phyloP scores from a whole-genome alignment of 768 basidiomycete genomes.

The Agrocybe chaxingu region DNA sequence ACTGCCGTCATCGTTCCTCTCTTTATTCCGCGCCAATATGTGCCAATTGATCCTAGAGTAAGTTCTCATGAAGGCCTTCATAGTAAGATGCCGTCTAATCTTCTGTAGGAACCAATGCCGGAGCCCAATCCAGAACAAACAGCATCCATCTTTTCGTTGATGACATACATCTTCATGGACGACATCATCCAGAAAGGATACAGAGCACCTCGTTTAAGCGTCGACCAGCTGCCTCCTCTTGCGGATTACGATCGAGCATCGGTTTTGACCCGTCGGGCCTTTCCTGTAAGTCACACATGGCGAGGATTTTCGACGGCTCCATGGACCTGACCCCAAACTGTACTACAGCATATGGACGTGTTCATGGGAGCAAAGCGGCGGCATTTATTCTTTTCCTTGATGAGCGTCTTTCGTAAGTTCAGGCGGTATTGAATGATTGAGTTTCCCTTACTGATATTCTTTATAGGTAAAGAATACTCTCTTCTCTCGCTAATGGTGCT shows the following conservation, averaged over 20 bases:
- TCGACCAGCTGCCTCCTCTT: conserved; percentile 56
- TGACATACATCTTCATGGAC: conserved; percentile 52
- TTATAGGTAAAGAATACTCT: conserved; percentile 20
- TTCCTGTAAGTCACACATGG: conserved; percentile 18
- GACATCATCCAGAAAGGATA: conserved; percentile 40
- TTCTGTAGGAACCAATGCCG: conserved; percentile 24
- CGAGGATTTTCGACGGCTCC: too few relatives aligned
- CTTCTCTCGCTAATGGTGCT: conserved; percentile 12
- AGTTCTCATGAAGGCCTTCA: background rate
- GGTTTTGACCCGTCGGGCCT: conserved; percentile 15
- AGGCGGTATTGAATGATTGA: background rate
- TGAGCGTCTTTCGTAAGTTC: conserved; percentile 29
- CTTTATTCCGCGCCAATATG: conserved; percentile 44
- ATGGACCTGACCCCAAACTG: too few relatives aligned
- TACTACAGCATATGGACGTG: conserved; percentile 31
- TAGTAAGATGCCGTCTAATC: background rate
- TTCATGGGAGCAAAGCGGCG: conserved; percentile 33
- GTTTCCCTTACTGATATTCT: background rate
- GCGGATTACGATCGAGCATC: conserved; percentile 47
- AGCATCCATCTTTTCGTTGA: conserved; percentile 36
- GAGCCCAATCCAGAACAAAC: conserved; percentile 44
- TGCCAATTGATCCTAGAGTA: conserved; percentile 47
- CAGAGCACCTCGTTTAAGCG: conserved; percentile 35
- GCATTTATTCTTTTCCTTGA: conserved; percentile 44
- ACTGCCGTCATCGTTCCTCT: conserved; percentile 41